These are phyloP conservation scores for Dendrostoma leiphaemia DNA, from an alignment of 2,329 filamentous ascomycete species.

Conservation along the genomic window DNA sequence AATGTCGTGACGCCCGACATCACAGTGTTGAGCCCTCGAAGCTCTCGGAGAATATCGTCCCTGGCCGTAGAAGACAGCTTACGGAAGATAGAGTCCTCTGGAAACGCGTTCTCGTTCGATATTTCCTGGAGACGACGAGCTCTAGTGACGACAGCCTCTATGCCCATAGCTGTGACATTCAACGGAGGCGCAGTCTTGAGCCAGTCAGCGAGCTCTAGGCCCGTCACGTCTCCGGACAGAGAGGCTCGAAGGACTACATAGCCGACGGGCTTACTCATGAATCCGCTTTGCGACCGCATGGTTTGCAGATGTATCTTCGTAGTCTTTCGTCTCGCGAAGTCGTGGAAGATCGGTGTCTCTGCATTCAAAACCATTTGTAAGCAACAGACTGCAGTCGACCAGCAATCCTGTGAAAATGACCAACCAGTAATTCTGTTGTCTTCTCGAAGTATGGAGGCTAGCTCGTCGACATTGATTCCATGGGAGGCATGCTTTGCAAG, in stretches of 20 bases:
- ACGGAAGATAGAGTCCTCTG: not conserved
- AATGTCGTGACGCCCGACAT: not conserved
- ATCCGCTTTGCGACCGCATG: not conserved
- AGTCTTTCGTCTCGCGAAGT: not conserved
- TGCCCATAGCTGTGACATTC: not conserved
- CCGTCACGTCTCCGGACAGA: not conserved
- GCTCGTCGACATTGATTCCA: not conserved
- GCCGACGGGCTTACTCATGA: not conserved
- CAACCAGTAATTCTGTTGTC: not conserved
- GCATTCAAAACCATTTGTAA: not conserved
- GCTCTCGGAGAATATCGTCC: not conserved
- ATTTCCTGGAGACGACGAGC: not conserved
- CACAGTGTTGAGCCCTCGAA: not conserved
- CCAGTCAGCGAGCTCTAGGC: not conserved
- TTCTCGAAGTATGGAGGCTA: not conserved
- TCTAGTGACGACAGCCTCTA: not conserved
- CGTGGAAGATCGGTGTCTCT: not conserved
- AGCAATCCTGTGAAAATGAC: not conserved
- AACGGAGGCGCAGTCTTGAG: not conserved
- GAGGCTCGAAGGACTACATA: not conserved
- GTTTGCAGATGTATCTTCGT: not conserved
- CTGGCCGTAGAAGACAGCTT: not conserved
- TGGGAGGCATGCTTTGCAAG: not conserved
- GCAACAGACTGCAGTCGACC: not conserved
- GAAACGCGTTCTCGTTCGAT: not conserved